These are phyloP conservation scores for Vachellia collinsii DNA, from an alignment of 306 rosid genomes.

Conservation along the genomic window DNA sequence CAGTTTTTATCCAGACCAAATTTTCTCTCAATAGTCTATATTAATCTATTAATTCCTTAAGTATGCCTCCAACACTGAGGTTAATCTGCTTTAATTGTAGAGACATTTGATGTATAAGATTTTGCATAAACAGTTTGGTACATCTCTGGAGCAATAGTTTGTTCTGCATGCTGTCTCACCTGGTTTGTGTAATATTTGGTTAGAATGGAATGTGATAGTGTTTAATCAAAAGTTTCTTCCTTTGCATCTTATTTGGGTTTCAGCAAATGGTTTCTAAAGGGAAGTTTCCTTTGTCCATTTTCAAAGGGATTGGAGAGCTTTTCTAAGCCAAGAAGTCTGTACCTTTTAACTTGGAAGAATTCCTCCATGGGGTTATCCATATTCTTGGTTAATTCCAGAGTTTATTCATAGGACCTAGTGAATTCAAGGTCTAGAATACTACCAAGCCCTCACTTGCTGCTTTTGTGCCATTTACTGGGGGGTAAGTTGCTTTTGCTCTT, in stretches of 20 bases:
- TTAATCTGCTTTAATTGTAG: not conserved
- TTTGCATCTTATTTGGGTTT: not conserved
- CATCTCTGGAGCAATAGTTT: not conserved
- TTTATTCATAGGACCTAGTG: not conserved
- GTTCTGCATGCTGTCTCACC: not conserved
- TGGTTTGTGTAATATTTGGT: not conserved
- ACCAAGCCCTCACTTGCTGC: not conserved
- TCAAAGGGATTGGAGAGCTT: not conserved
- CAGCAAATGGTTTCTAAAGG: not conserved
- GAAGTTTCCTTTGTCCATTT: not conserved
- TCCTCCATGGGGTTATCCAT: not conserved
- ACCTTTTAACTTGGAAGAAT: not conserved
- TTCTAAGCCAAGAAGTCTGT: not conserved
- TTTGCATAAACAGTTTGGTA: not conserved
- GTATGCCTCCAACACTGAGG: not conserved
- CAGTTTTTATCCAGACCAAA: not conserved
- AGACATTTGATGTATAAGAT: not conserved
- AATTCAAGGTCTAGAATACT: not conserved
- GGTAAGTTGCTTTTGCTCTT: conserved; percentile 5
- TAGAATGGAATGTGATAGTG: not conserved
- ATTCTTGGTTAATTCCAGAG: not conserved
- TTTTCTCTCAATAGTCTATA: not conserved
- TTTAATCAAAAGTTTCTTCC: not conserved
- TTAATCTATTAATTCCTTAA: not conserved
- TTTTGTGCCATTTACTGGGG: not conserved